phyloP scores from a whole-genome alignment of 352 stramenopile species.

The Phytopythium ostracodes region DNA sequence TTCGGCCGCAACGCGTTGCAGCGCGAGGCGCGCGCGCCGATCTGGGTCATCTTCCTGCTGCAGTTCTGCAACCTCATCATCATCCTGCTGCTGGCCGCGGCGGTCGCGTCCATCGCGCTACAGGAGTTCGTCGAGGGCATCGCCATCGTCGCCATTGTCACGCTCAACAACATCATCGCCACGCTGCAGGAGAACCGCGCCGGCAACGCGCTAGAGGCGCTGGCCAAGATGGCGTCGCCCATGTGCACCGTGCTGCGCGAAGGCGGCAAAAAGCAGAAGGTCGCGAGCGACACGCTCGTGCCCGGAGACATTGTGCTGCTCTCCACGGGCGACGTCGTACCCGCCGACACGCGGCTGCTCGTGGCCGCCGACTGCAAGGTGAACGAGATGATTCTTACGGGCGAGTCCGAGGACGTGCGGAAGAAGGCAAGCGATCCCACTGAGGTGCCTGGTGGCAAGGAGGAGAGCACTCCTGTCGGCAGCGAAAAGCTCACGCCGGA shows the following conservation, averaged over 20 bases:
- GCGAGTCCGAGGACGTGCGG: constrained; percentile 70
- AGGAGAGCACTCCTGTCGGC: constrained; percentile 7
- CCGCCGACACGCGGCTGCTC: constrained; percentile 78
- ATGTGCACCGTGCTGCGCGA: constrained; percentile 33
- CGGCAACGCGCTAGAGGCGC: constrained; percentile 28
- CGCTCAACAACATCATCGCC: constrained; percentile 33
- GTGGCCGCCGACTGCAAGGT: constrained; percentile 66
- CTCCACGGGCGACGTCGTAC: constrained; percentile 85
- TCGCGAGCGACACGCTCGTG: constrained; percentile 36
- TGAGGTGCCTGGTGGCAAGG: neutral
- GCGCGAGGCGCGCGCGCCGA: constrained; percentile 15
- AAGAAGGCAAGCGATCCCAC: constrained; percentile 27
- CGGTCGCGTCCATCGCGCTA: constrained; percentile 31
- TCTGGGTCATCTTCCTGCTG: constrained; percentile 31
- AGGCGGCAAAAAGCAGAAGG: constrained; percentile 7
- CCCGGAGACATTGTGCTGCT: constrained; percentile 71
- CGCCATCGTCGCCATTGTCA: constrained; percentile 35
- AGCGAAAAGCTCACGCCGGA: constrained; percentile 34
- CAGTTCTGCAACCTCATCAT: constrained; percentile 43
- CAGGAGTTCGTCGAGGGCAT: constrained; percentile 35
- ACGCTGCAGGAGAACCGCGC: constrained; percentile 32
- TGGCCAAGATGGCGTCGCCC: constrained; percentile 28
- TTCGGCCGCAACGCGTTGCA: constrained; percentile 23
- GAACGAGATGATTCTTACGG: constrained; percentile 91
- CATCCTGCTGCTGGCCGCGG: constrained; percentile 27